Conservation (phyloP, 371 early-diverging fungal species). For the Saksenaea vasiformis region DNA sequence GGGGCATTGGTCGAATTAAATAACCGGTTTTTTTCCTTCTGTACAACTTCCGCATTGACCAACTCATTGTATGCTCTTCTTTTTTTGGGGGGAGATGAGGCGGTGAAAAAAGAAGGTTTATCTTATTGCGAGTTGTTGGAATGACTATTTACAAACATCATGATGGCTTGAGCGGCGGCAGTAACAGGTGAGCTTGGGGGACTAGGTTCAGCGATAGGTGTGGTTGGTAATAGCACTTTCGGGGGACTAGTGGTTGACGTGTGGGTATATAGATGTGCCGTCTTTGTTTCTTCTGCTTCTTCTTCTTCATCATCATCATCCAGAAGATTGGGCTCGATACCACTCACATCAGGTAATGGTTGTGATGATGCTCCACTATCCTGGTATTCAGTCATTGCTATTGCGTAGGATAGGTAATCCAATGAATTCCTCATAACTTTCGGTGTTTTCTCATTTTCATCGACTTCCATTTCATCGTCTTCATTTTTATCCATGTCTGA, state of each 20-base stretch:
- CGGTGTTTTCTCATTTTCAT: background rate
- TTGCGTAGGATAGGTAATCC: constrained; percentile 40
- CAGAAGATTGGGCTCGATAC: constrained; percentile 23
- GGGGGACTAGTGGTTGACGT: background rate
- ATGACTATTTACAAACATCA: constrained; percentile 33
- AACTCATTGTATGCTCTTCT: background rate
- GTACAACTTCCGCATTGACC: constrained; percentile 3
- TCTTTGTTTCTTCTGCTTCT: background rate
- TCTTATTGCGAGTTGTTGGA: background rate
- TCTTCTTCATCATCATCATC: constrained; percentile 27
- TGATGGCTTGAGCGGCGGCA: constrained; percentile 43
- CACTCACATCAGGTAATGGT: constrained; percentile 27
- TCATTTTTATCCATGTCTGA: background rate
- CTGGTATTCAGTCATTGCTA: constrained; percentile 34
- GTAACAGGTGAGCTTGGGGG: constrained; percentile 38
- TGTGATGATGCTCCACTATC: constrained; percentile 18
- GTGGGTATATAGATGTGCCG: background rate
- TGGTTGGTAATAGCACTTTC: background rate
- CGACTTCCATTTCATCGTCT: background rate
- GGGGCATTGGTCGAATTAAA: background rate
- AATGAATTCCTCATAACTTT: constrained; percentile 20
- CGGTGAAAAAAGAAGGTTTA: background rate
- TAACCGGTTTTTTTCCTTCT: background rate
- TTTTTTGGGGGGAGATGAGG: background rate
- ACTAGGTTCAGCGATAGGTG: constrained; percentile 5